A percentile compares a stretch with the other conserved stretches of the same genome.
phyloP scores from a whole-genome alignment of 257 asterid genomes.

The Nicotiana otophora region DNA sequence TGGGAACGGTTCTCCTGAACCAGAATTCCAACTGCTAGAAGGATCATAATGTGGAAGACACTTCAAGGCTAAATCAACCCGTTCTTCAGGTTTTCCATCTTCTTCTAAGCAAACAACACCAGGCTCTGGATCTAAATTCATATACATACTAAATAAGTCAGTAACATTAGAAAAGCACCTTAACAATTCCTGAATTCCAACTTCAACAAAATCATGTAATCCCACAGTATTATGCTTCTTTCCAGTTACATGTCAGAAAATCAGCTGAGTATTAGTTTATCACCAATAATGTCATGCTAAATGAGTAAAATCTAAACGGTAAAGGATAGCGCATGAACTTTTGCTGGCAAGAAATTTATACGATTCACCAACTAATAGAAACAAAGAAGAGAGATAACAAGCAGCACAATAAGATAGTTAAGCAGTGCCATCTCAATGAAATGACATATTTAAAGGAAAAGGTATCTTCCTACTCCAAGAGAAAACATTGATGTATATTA shows the following conservation, averaged over 20 bases:
- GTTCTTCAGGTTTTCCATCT: constrained; percentile 63
- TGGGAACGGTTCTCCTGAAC: too few relatives aligned
- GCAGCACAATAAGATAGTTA: neutral
- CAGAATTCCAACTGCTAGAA: too few relatives aligned
- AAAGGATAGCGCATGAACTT: neutral
- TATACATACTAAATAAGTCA: constrained; percentile 11
- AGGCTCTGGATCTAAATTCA: constrained; percentile 58
- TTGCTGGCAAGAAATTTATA: neutral
- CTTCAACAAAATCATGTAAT: neutral
- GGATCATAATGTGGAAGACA: too few relatives aligned
- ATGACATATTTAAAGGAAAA: neutral
- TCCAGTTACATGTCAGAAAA: neutral
- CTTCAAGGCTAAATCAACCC: constrained; percentile 76
- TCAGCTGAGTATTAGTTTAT: neutral
- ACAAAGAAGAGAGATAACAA: neutral
- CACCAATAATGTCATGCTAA: neutral
- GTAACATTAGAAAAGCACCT: neutral
- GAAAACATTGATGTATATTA: neutral
- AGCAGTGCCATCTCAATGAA: neutral
- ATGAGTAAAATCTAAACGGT: neutral
- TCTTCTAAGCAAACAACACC: constrained; percentile 59
- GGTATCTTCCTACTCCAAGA: neutral
- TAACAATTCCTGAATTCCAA: neutral
- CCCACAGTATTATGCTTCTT: neutral
- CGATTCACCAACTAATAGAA: neutral